Conservation (phyloP, 192 early-diverging fungal genomes). For the Haplosporangium gracile region DNA sequence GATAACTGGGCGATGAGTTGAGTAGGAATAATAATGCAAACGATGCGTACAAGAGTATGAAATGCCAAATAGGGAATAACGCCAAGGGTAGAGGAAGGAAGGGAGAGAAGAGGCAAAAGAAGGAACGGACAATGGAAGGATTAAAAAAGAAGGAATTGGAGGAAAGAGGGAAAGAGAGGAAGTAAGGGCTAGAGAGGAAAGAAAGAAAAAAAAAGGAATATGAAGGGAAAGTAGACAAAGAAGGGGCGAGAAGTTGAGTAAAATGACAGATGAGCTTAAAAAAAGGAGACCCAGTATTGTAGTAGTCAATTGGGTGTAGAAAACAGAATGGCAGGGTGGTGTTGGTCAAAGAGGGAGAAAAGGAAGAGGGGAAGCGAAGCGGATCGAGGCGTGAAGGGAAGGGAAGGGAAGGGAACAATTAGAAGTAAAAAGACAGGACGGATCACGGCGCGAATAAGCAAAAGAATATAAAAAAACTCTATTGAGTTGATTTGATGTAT, state of each 20-base stretch:
- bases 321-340: neutral
- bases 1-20: neutral
- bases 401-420: slow-evolving; percentile 5
- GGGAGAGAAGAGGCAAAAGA: neutral
- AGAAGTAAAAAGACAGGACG: neutral
- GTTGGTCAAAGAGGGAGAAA: neutral
- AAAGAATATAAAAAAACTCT: neutral
- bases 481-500: neutral
- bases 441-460: neutral
- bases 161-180: neutral
- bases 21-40: neutral
- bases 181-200: neutral
- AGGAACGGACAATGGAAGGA: neutral
- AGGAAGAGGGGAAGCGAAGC: slow-evolving; percentile 18
- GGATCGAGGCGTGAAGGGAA: slow-evolving; percentile 5
- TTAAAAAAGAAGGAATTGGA: neutral
- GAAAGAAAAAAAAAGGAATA: neutral
- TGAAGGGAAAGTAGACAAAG: slow-evolving; percentile 2
- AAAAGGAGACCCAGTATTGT: neutral
- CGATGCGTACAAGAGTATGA: neutral
- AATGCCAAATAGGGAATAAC: slow-evolving; percentile 9
- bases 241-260: slow-evolving; percentile 2
- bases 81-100: neutral
- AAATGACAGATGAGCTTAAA: neutral
- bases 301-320: neutral